Evolutionary conservation across 176 grass and related monocot species (phyloP).

Genomic region (Aegilops longissima): DNA sequence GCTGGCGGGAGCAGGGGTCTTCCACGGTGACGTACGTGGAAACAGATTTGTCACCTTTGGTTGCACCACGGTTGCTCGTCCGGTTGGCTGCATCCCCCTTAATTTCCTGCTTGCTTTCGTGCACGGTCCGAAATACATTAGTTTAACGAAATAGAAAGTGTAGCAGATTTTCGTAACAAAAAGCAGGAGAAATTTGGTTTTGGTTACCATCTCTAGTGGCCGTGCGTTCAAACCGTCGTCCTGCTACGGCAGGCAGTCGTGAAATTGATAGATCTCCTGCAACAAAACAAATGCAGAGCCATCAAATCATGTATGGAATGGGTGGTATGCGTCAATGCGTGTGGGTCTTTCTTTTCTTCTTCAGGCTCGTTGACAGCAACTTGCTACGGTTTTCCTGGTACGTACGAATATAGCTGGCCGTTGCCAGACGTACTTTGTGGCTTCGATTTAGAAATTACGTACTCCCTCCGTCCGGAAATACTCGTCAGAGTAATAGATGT

Average conservation of each 20-base stretch:
- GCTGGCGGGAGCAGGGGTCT: background rate
- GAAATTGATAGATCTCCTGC: background rate
- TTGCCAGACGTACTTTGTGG: background rate
- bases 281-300: background rate
- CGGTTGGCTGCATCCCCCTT: background rate
- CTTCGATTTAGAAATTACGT: background rate
- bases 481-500: too few species aligned
- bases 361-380: background rate
- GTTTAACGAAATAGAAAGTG: background rate
- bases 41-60: background rate
- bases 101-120: background rate
- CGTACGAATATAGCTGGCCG: background rate
- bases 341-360: background rate
- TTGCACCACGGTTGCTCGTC: background rate
- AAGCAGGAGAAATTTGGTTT: background rate
- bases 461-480: too few species aligned
- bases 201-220: background rate
- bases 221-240: background rate
- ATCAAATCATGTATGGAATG: too few species aligned
- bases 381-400: background rate
- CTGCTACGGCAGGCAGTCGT: background rate
- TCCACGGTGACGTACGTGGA: background rate
- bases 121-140: background rate
- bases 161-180: background rate
- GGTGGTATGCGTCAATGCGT: background rate